Percentiles rank a stretch among this genome's conserved stretches.
Evolutionary conservation across 495 filamentous ascomycete genomes (phyloP).

Genomic region (Neurospora sp.): DNA sequence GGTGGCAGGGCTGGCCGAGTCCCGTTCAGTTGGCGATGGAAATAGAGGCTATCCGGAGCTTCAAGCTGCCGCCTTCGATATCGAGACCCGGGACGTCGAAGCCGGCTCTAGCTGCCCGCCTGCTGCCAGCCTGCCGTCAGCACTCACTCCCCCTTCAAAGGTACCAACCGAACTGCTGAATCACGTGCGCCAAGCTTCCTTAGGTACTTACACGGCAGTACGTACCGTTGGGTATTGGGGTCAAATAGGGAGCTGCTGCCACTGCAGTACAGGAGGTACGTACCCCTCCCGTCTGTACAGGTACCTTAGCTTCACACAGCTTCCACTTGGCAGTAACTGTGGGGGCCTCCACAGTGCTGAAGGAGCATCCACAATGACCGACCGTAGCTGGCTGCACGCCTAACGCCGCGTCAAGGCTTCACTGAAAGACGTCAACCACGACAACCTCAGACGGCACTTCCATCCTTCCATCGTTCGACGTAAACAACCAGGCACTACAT

Average conservation of each 20-base stretch:
- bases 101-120: neutral
- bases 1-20: conserved; percentile 23
- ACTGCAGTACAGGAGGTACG: neutral
- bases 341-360: neutral
- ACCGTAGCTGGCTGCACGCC: neutral
- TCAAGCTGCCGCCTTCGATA: conserved; percentile 7
- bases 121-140: neutral
- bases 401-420: neutral
- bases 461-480: neutral
- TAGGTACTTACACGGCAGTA: neutral
- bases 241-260: neutral
- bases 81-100: neutral
- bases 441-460: neutral
- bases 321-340: neutral
- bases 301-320: neutral
- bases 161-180: neutral
- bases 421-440: neutral
- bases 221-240: neutral
- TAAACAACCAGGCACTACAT: neutral
- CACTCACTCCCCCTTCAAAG: neutral
- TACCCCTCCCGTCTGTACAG: neutral
- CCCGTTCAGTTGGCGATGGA: conserved; percentile 25
- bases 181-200: conserved; percentile 7
- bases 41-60: conserved; percentile 13
- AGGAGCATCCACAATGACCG: neutral